Conservation (phyloP, 2,329 filamentous ascomycete genomes). For the Pseudopyricularia javanii region DNA sequence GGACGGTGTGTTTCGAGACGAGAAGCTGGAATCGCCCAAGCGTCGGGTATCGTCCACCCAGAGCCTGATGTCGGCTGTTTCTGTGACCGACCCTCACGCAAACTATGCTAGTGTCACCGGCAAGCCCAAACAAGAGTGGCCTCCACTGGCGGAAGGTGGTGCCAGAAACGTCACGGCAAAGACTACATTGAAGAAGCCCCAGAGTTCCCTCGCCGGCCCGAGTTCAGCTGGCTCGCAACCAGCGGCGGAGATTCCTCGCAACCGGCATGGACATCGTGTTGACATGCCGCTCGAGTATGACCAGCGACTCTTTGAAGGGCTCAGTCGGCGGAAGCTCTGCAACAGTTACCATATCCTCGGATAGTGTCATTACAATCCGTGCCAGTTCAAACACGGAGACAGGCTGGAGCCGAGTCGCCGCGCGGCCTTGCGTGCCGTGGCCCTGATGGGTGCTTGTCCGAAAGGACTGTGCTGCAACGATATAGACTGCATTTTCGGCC, state of each 20-base stretch:
- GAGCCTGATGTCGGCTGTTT: no score
- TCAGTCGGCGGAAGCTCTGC: background rate
- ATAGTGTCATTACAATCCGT: background rate
- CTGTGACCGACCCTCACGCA: background rate
- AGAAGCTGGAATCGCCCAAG: background rate
- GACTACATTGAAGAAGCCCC: background rate
- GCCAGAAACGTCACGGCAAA: background rate
- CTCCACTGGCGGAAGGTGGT: background rate
- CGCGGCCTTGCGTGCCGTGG: background rate
- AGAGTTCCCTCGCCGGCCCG: background rate
- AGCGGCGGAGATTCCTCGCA: background rate
- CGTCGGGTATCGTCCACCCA: background rate
- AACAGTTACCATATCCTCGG: background rate
- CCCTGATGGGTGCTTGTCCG: background rate
- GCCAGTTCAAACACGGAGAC: background rate
- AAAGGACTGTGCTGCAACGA: background rate
- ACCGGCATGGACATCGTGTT: background rate
- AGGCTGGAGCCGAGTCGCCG: background rate
- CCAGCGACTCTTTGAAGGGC: background rate
- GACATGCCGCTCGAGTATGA: background rate
- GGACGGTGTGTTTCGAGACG: background rate
- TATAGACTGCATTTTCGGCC: background rate
- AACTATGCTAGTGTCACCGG: background rate
- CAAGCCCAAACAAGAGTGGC: background rate
- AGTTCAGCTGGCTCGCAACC: background rate